phyloP scores from a whole-genome alignment of 1,284 basidiomycete species.

The Afroboletus lepidellus region DNA sequence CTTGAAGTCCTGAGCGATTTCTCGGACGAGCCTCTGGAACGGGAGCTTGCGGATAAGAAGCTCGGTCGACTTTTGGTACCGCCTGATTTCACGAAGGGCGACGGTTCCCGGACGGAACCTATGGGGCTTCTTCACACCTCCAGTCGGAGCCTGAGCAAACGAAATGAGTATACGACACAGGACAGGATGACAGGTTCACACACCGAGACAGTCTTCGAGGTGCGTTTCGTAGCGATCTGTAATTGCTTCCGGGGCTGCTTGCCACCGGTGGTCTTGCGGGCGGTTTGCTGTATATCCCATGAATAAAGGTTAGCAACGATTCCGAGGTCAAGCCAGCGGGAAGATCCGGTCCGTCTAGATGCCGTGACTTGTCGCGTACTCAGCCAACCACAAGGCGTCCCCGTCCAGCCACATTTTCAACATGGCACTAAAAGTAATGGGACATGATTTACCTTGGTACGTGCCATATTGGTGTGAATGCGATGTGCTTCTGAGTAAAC shows the following conservation, averaged over 20 bases:
- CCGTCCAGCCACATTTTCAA: no score
- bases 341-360: no score
- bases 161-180: conserved; percentile 13
- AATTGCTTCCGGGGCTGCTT: conserved; percentile 66
- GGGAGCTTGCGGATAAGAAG: conserved; percentile 77
- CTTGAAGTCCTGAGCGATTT: conserved; percentile 74
- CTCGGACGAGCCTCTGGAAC: conserved; percentile 76
- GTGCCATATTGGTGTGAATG: conserved; percentile 19
- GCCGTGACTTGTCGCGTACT: no score
- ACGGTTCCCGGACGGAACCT: conserved; percentile 66
- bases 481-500: not conserved
- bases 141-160: conserved; percentile 38
- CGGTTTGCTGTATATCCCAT: conserved; percentile 53
- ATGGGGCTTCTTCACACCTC: conserved; percentile 69
- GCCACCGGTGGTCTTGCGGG: conserved; percentile 64
- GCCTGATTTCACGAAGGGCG: conserved; percentile 81
- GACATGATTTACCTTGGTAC: conserved; percentile 28
- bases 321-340: no score
- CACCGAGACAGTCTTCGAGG: conserved; percentile 39
- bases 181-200: not conserved
- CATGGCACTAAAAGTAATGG: no score
- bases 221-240: conserved; percentile 54
- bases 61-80: conserved; percentile 83
- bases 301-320: not conserved
- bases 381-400: no score